These are phyloP conservation scores for Glonium stellatum DNA, from an alignment of 495 filamentous ascomycete species.

Conservation along the genomic window DNA sequence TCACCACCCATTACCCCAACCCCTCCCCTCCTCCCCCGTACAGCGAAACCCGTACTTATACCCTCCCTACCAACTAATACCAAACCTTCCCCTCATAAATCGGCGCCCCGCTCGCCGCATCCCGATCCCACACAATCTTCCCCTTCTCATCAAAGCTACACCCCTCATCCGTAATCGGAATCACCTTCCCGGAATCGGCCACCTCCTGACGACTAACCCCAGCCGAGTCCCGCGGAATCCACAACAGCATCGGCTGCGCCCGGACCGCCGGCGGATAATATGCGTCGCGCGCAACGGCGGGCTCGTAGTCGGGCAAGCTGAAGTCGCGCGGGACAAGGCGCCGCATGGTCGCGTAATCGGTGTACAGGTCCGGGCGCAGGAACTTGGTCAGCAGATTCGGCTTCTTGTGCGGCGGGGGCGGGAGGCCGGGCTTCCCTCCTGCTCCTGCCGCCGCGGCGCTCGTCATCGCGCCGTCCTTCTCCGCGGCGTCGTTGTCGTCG, in stretches of 20 bases:
- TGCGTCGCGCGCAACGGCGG: constrained; percentile 50
- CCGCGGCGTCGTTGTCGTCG: too few species aligned
- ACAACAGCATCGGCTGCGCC: constrained; percentile 51
- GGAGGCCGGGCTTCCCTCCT: too few species aligned
- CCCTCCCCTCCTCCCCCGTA: too few species aligned
- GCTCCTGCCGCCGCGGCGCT: too few species aligned
- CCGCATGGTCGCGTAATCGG: constrained; percentile 65
- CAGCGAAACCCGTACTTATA: too few species aligned
- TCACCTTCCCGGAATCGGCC: constrained; percentile 34
- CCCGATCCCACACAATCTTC: constrained; percentile 1
- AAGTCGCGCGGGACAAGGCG: constrained; percentile 58
- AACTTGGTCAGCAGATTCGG: constrained; percentile 60
- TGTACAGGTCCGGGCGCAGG: constrained; percentile 70
- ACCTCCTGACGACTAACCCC: constrained; percentile 56
- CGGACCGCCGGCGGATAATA: constrained; percentile 65
- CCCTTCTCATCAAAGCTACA: constrained; percentile 51
- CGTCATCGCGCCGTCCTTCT: too few species aligned
- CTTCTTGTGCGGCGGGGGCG: constrained; percentile 40
- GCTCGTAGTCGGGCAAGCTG: constrained; percentile 46
- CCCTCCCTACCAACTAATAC: not conserved
- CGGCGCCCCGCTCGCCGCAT: not conserved
- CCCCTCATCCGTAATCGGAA: constrained; percentile 55
- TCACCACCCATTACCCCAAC: too few species aligned
- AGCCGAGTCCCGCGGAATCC: constrained; percentile 63
- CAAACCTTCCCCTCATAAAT: not conserved